Evolutionary conservation across 1,139 yeast species (phyloP).

Genomic region (Dujonia santamariae): DNA sequence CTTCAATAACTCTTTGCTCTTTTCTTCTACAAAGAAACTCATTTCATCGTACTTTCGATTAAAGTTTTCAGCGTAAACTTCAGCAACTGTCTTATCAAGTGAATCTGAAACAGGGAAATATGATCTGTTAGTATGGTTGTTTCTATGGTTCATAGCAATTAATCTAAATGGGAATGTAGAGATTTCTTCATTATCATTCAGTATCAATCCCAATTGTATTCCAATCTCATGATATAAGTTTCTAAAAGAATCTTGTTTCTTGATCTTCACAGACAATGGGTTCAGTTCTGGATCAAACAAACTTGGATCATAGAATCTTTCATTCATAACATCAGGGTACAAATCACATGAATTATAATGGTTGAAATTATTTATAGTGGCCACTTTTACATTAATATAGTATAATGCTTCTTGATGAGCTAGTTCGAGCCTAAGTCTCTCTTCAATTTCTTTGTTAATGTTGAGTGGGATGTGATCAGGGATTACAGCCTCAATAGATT

Average conservation of each 20-base stretch:
- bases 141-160: conserved; percentile 66
- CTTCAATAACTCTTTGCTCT: conserved; percentile 28
- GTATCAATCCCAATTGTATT: conserved; percentile 33
- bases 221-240: conserved; percentile 53
- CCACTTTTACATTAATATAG: conserved; percentile 59
- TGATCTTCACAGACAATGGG: conserved; percentile 52
- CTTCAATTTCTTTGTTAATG: conserved; percentile 59
- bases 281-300: conserved; percentile 45
- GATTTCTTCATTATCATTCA: conserved; percentile 15
- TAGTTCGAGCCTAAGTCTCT: conserved; percentile 52
- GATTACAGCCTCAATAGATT: conserved; percentile 38
- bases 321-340: conserved; percentile 55
- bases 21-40: conserved; percentile 48
- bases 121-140: conserved; percentile 71
- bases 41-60: conserved; percentile 42
- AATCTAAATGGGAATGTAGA: conserved; percentile 45
- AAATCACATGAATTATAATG: conserved; percentile 74
- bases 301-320: conserved; percentile 45
- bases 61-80: conserved; percentile 40
- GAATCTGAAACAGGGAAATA: conserved; percentile 46
- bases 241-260: conserved; percentile 54
- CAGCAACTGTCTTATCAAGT: conserved; percentile 26
- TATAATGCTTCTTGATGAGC: conserved; percentile 79
- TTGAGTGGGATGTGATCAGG: conserved; percentile 71
- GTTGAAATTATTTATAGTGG: conserved; percentile 49